These are phyloP conservation scores for Suhomyces sp. DNA, from an alignment of 805 yeast species.

Conservation along the genomic window DNA sequence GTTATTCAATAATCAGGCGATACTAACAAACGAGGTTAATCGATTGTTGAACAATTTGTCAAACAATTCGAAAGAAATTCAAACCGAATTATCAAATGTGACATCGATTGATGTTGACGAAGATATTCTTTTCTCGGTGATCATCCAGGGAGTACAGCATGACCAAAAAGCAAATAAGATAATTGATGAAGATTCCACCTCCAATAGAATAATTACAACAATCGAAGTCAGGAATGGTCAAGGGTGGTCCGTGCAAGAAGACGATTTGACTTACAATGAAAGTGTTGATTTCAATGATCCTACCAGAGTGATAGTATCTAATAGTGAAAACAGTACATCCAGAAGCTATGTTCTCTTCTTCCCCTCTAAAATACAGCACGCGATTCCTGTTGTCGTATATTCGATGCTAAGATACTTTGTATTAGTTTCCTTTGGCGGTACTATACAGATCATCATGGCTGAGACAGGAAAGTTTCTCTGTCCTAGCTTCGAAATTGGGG, in stretches of 20 bases:
- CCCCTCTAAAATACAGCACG: constrained; percentile 50
- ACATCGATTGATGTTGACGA: constrained; percentile 36
- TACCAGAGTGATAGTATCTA: constrained; percentile 45
- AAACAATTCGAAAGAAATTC: constrained; percentile 22
- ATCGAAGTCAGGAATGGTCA: constrained; percentile 45
- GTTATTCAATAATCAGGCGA: constrained; percentile 32
- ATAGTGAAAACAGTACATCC: constrained; percentile 31
- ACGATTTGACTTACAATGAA: constrained; percentile 34
- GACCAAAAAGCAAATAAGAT: constrained; percentile 6
- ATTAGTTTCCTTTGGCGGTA: constrained; percentile 59
- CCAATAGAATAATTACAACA: constrained; percentile 19
- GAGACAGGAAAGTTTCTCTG: constrained; percentile 44
- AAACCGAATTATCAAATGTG: constrained; percentile 25
- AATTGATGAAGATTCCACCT: constrained; percentile 1
- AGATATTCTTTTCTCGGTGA: constrained; percentile 36
- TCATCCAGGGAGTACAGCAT: constrained; percentile 35
- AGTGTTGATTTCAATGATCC: constrained; percentile 47
- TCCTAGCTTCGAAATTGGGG: constrained; percentile 56
- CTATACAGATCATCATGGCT: constrained; percentile 45
- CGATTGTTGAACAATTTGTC: constrained; percentile 26
- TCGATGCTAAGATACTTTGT: constrained; percentile 45
- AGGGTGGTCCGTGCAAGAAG: constrained; percentile 39
- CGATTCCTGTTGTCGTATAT: constrained; percentile 36
- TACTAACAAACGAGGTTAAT: constrained; percentile 32
- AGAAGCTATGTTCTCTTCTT: constrained; percentile 40